Evolutionary conservation across 106 monocot species (phyloP), one percentile per base, ranked within the genome.

Genomic region (Platanthera zijinensis): DNA sequence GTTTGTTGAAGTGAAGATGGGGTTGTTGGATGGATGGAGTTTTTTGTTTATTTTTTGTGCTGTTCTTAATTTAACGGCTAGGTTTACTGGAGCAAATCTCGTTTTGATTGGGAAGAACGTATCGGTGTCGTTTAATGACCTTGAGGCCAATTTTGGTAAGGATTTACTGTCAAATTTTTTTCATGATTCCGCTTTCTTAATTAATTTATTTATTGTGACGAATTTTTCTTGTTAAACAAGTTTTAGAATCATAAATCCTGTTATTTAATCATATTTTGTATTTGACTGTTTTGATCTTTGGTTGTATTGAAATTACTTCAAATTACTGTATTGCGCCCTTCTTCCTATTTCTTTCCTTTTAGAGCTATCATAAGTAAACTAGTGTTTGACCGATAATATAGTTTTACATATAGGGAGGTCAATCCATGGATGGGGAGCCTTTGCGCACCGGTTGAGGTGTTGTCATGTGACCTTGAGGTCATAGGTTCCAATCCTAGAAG

Each of bases 101-200:
- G 87, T 96, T 53, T 19, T 96, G 79, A 85, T 90, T 22, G 93
- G 92, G 81, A 88, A 67, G 71, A 90, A 96, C 56, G 80, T 90
- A 6, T 85, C 96, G 0, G 19, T 89, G 46, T 87, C 89, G 3
- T 86, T 93, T 12, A 82, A 89, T 21, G 90, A 90, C 63, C 67
- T 84, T 21, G 93, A 96, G 71, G 88, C 90, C 12, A 87, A 80
- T 81, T 93, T 96, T 69, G 85, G 96, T 96, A 57, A 90, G 84
- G 57, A 39, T 52, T 52, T 75, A 14, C 7, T 8, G 51, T 54
- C 21, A 15, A 7, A 25, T 25, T 25, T 25, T 76, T 48, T 21
- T 39, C 1, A 39, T 39, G 39, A 30, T 50, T 62, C 59, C 46
- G 4, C 56, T 30, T 61, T 51, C 32, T 50, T 18, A 18, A n/a